phyloP scores from a whole-genome alignment of 2,329 filamentous ascomycete genomes.

The Ceratocystis ficicola region DNA sequence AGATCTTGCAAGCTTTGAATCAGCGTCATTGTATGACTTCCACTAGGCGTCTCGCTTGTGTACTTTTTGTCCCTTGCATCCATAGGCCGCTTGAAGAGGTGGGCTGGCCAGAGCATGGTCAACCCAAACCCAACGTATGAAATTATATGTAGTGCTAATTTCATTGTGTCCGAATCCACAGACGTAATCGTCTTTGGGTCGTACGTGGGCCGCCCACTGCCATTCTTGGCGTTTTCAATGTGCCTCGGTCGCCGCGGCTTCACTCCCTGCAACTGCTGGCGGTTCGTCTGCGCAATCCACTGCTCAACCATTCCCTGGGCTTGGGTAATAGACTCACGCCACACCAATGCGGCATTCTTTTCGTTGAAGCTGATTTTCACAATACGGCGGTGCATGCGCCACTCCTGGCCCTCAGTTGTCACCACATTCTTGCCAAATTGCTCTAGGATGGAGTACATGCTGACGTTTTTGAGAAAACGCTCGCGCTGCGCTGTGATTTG shows the following conservation, averaged over 20 bases:
- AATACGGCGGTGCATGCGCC: conserved; percentile 62
- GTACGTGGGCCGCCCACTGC: conserved; percentile 16
- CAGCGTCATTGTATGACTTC: conserved; percentile 53
- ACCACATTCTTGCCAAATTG: conserved; percentile 60
- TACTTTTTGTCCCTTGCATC: conserved; percentile 40
- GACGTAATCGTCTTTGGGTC: conserved; percentile 37
- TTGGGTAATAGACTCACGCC: conserved; percentile 49
- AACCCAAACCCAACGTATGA: conserved; percentile 61
- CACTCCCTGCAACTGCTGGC: conserved; percentile 6
- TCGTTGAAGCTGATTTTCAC: conserved; percentile 64
- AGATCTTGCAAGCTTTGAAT: conserved; percentile 48
- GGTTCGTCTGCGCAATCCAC: conserved; percentile 37
- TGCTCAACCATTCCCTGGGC: conserved; percentile 47
- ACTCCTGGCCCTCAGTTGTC: conserved; percentile 54
- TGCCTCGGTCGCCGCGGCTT: conserved; percentile 23
- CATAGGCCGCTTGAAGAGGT: conserved; percentile 36
- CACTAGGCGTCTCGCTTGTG: conserved; percentile 34
- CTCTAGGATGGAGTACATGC: conserved; percentile 30
- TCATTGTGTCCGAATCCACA: conserved; percentile 54
- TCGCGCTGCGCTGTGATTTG: conserved; percentile 56
- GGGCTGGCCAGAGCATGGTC: conserved; percentile 49
- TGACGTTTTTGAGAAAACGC: conserved; percentile 46
- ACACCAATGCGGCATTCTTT: conserved; percentile 58
- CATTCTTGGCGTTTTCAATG: conserved; percentile 12
- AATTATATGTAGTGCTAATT: conserved; percentile 44